phyloP scores from a whole-genome alignment of 148 eudicot species.

The Polygonum aviculare region DNA sequence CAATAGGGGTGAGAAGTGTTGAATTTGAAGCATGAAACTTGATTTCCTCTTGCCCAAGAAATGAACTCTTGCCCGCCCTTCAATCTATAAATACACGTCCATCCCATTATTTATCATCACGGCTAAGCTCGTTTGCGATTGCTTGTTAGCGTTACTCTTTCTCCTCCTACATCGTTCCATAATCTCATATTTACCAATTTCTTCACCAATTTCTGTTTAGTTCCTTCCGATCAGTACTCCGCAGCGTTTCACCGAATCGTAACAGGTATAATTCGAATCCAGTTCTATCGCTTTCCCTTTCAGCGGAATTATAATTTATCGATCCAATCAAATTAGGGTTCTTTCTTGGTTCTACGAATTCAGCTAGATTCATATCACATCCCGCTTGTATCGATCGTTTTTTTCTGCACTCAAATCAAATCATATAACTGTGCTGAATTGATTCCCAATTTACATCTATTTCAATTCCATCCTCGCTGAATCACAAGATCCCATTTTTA shows the following conservation, averaged over 20 bases:
- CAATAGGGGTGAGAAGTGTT: no score
- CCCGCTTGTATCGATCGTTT: background rate
- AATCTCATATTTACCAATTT: background rate
- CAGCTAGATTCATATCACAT: background rate
- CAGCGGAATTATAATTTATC: background rate
- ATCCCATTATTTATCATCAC: background rate
- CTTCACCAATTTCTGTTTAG: background rate
- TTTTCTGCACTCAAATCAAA: background rate
- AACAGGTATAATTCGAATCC: constrained; percentile 1
- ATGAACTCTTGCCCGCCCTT: background rate
- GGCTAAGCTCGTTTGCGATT: background rate
- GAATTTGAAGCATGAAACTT: background rate
- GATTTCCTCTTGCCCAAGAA: constrained; percentile 4
- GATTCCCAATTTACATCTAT: background rate
- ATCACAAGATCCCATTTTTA: background rate
- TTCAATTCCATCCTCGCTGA: background rate
- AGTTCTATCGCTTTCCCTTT: background rate
- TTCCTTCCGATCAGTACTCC: background rate
- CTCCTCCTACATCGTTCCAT: background rate
- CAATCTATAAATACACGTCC: background rate
- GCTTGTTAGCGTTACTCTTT: background rate
- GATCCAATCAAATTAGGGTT: constrained; percentile 4
- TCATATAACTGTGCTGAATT: background rate
- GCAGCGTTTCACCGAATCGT: background rate
- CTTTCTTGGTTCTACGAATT: background rate